Evolutionary conservation across 345 rosid genomes (phyloP), one percentile per base, ranked within the genome.

Genomic region (Carallia brachiata): DNA sequence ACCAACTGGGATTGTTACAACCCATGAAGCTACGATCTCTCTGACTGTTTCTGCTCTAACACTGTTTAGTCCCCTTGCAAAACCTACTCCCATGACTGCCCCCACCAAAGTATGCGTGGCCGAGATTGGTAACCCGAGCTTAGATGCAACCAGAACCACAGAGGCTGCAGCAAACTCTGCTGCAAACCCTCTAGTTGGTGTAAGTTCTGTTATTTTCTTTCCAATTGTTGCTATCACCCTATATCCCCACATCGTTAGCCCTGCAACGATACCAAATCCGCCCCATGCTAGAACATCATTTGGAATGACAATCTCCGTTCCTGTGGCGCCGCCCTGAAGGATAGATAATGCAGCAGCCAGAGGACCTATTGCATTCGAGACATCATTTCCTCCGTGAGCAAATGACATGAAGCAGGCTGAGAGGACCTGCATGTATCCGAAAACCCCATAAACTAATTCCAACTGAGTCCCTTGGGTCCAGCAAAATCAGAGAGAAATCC

Each of bases 331-430:
- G 0, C 89, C 95, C 0, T 90, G 97, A 30, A 95, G 90, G 69
- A 95, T 92, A 12, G 95, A 86, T 61, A 95, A 73, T 1, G 99
- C 99, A 28, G 82, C 97, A 12, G 97, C 99, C 81, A 95, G 67
- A 3, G 97, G 99, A 55, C 99, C 97, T 55, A 95, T 95, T 6
- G 99, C 99, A 30, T 95, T 95, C 39, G 99, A 90, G 17, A 95
- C 97, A 65, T 95, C 97, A 65, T 92, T 95, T 23, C 97, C 97
- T 15, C 97, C 97, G 50, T 95, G 99, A 1, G 97, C 97, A 73
- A 94, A 94, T 15, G 98, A 94, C 98, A 94, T 94, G 84, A 94
- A 94, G 81, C 98, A 94, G 52, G 98, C 98, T 23, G 98, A 94
- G 56, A 94, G 88, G 70, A 94, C 81, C 79, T 94, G 97, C 98